A percentile compares a stretch with the other conserved stretches of the same genome.
Evolutionary conservation across 1,284 basidiomycete genomes (phyloP).

Genomic region (Rhodotorula sp.): DNA sequence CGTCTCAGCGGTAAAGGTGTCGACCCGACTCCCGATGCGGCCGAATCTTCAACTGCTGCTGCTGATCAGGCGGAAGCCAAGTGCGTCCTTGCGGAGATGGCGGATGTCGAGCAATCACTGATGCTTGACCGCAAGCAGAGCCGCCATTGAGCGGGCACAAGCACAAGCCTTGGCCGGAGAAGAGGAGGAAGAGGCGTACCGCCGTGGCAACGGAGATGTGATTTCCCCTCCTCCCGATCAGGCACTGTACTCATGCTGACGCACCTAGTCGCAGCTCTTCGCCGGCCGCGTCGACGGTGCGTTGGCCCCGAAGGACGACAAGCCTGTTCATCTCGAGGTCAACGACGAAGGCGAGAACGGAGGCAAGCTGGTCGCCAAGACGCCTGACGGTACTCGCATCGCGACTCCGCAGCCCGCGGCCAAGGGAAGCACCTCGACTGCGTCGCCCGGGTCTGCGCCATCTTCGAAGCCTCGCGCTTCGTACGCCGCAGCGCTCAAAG

Average conservation of each 20-base stretch:
- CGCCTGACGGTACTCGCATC: conserved; percentile 90
- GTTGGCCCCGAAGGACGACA: conserved; percentile 61
- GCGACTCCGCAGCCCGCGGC: conserved; percentile 68
- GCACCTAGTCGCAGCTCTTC: conserved; percentile 44
- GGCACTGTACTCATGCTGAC: not conserved
- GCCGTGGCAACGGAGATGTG: conserved; percentile 57
- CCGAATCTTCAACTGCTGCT: conserved; percentile 29
- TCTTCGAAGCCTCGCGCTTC: conserved; percentile 53
- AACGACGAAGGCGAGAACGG: conserved; percentile 65
- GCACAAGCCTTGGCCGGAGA: conserved; percentile 3
- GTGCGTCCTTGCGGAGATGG: not conserved
- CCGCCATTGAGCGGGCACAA: too few species aligned
- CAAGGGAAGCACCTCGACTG: conserved; percentile 36
- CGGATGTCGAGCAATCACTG: too few species aligned
- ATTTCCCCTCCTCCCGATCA: not conserved
- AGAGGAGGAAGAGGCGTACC: conserved; percentile 47
- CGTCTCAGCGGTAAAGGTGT: conserved; percentile 72
- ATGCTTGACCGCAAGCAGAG: too few species aligned
- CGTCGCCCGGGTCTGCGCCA: conserved; percentile 41
- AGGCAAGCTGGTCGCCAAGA: conserved; percentile 87
- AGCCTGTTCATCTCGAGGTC: conserved; percentile 73
- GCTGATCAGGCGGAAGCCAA: conserved; percentile 40
- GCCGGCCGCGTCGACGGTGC: conserved; percentile 60
- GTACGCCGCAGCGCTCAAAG: conserved; percentile 89
- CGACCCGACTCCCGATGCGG: conserved; percentile 9